Percentiles rank a stretch among this genome's conserved stretches.
These are phyloP conservation scores for Mycocentrospora acerina DNA, from an alignment of 2,329 filamentous ascomycete genomes.

Conservation along the genomic window DNA sequence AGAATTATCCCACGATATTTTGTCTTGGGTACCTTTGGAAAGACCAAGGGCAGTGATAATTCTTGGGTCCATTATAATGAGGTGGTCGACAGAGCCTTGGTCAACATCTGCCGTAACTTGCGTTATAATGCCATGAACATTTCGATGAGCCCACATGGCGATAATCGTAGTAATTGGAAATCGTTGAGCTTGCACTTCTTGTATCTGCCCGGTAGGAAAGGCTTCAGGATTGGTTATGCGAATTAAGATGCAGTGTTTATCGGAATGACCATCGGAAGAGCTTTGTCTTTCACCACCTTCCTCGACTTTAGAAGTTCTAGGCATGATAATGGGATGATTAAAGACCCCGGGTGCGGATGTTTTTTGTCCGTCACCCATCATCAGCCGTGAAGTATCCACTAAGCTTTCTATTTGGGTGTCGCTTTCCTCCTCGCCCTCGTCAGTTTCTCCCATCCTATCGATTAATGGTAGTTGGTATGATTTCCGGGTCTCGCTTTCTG, in stretches of 20 bases:
- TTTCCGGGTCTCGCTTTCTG: too few species aligned
- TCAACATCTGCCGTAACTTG: conserved; percentile 16
- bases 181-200: conserved; percentile 14
- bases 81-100: conserved; percentile 14
- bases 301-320: too few species aligned
- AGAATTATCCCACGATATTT: neutral
- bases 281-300: too few species aligned
- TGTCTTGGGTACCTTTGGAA: conserved; percentile 3
- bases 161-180: conserved; percentile 10
- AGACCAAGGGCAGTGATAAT: conserved; percentile 15
- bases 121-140: neutral
- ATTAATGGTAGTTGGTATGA: too few species aligned
- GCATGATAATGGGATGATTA: too few species aligned
- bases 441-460: too few species aligned
- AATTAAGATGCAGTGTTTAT: neutral
- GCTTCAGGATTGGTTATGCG: conserved; percentile 13
- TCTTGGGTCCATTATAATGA: conserved; percentile 12
- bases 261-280: too few species aligned
- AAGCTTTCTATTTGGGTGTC: too few species aligned
- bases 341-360: too few species aligned
- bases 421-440: too few species aligned
- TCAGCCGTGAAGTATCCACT: too few species aligned
- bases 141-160: conserved; percentile 9
- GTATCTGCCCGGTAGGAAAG: conserved; percentile 12
- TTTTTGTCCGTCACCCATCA: too few species aligned